A percentile compares a stretch with the other conserved stretches of the same genome.
phyloP scores from a whole-genome alignment of 345 rosid species.

The Erucastrum elatum region DNA sequence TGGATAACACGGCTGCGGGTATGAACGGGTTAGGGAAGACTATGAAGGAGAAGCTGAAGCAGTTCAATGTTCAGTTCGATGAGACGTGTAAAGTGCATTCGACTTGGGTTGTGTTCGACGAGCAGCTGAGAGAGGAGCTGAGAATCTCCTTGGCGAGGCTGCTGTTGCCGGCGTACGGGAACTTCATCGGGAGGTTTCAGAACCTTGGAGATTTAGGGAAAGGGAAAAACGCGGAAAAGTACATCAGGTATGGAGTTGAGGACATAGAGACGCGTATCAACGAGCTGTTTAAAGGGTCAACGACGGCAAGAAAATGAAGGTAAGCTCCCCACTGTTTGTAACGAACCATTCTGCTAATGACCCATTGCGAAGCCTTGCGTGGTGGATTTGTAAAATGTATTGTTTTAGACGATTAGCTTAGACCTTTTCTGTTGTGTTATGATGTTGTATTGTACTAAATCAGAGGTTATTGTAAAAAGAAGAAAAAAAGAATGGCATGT shows the following conservation, averaged over 20 bases:
- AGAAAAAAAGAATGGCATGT: not conserved
- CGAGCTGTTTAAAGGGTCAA: slow-evolving; percentile 58
- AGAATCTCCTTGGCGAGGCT: slow-evolving; percentile 46
- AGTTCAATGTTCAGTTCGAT: slow-evolving; percentile 55
- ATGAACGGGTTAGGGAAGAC: slow-evolving; percentile 45
- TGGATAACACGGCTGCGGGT: slow-evolving; percentile 44
- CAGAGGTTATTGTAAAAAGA: slow-evolving; percentile 9
- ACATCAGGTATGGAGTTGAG: slow-evolving; percentile 48
- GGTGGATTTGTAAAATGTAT: slow-evolving; percentile 34
- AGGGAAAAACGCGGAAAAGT: slow-evolving; percentile 54
- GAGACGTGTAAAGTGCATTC: slow-evolving; percentile 58
- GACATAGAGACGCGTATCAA: slow-evolving; percentile 58
- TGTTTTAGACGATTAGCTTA: slow-evolving; percentile 26
- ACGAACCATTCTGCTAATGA: slow-evolving; percentile 18
- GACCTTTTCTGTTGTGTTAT: slow-evolving; percentile 13
- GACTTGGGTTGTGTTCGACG: slow-evolving; percentile 60
- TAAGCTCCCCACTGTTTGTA: slow-evolving; percentile 15
- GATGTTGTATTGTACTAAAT: slow-evolving; percentile 22
- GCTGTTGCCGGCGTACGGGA: slow-evolving; percentile 62
- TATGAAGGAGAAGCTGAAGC: slow-evolving; percentile 64
- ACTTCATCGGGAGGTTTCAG: slow-evolving; percentile 57
- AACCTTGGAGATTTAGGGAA: slow-evolving; percentile 57
- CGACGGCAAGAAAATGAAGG: slow-evolving; percentile 59
- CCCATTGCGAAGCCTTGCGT: slow-evolving; percentile 32
- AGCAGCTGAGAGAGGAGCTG: slow-evolving; percentile 67